Percentiles rank a stretch among this genome's conserved stretches.
Conservation (phyloP, 1,284 basidiomycete genomes). For the Meripilus lineatus region DNA sequence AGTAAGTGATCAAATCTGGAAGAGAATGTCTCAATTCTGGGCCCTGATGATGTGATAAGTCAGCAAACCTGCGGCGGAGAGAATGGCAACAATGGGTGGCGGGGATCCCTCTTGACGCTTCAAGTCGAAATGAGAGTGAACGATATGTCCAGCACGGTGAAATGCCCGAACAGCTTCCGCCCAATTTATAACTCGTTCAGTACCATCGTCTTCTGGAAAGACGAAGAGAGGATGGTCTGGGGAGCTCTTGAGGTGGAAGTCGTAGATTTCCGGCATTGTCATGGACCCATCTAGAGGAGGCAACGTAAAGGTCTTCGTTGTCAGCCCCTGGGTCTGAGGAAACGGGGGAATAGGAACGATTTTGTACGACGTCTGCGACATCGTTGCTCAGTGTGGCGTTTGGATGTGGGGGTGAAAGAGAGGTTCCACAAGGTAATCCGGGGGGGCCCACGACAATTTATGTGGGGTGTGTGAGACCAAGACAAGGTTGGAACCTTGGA, state of each 20-base stretch:
- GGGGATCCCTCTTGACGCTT: slow-evolving; percentile 6
- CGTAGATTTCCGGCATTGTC: slow-evolving; percentile 33
- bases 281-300: too few species aligned
- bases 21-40: not conserved
- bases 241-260: slow-evolving; percentile 29
- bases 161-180: slow-evolving; percentile 21
- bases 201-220: slow-evolving; percentile 23
- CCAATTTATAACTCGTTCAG: slow-evolving; percentile 21
- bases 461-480: too few species aligned
- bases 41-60: not conserved
- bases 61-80: slow-evolving; percentile 20
- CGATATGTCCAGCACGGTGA: slow-evolving; percentile 15
- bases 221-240: slow-evolving; percentile 31
- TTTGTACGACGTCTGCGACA: too few species aligned
- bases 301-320: too few species aligned
- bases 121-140: slow-evolving; percentile 7
- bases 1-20: slow-evolving; percentile 28
- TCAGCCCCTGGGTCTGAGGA: too few species aligned
- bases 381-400: too few species aligned
- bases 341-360: too few species aligned
- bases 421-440: too few species aligned
- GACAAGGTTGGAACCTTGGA: too few species aligned
- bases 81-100: slow-evolving; percentile 16
- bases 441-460: too few species aligned
- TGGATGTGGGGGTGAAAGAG: too few species aligned